Evolutionary conservation across 148 eudicot genomes (phyloP).

Genomic region (Rhododendron kiyosumense): DNA sequence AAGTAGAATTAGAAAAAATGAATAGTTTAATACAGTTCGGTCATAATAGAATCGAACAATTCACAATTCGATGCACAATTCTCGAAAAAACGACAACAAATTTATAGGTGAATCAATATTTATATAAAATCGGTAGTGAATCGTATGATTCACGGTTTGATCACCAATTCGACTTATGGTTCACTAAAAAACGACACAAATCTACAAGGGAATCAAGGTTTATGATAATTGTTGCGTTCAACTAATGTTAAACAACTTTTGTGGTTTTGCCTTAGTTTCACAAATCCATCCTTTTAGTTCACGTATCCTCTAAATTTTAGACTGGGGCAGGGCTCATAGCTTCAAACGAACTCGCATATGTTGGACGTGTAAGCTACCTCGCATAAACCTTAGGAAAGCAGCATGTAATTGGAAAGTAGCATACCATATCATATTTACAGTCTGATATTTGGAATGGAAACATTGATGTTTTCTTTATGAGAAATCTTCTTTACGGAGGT

Average conservation of each 20-base stretch:
- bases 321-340: not conserved
- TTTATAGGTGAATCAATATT: not conserved
- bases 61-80: no score
- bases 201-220: not conserved
- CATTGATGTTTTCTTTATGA: not conserved
- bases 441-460: not conserved
- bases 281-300: no score
- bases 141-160: not conserved
- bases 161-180: no score
- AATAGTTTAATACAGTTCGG: no score
- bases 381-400: not conserved
- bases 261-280: not conserved
- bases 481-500: no score
- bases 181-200: not conserved
- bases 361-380: not conserved
- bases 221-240: no score
- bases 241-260: no score
- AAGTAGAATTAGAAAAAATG: no score
- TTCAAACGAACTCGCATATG: no score
- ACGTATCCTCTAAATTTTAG: not conserved
- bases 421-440: not conserved
- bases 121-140: not conserved
- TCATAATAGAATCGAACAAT: no score
- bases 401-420: not conserved
- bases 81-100: no score